Evolutionary conservation across 23 red algal genomes (phyloP), one percentile per base, ranked within the genome.

Genomic region (Gracilaria gracilis): DNA sequence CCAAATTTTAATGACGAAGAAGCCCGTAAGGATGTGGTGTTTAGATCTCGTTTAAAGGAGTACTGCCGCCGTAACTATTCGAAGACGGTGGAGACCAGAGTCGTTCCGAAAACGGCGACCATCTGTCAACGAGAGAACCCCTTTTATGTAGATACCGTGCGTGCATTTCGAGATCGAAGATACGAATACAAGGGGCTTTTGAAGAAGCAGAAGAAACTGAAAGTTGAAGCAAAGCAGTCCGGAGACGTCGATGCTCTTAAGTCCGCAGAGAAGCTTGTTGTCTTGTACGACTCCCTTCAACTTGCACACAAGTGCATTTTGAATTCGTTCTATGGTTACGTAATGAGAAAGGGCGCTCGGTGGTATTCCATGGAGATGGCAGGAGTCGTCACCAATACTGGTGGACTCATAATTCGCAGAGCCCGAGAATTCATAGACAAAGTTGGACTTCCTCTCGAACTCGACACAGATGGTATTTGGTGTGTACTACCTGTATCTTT

Each of bases 311-410:
- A 99, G 66, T 96, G 94, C 81, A 99, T 99, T 49, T 71, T 99
- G 64, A 99, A 99, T 79, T 96, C 94, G 6, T 99, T 99, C 61
- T 99, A 99, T 83, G 97, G 97, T 23, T 99, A 99, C 57, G 93
- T 99, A 23, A 99, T 99, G 97, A 84, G 97, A 28, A 82, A 80
- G 28, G 97, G 93, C 16, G 97, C 93, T 21, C 83, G 97, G 12
- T 99, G 97, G 97, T 99, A 99, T 66, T 99, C 97, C 27, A 99
- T 99, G 97, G 97, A 99, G 69, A 99, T 99, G 97, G 97, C 97
- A 9, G 97, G 97, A 9, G 83, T 99, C 47, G 97, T 99, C 5
- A 99, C 97, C 35, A 95, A 96, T 61, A 99, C 95, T n/a, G 97
- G 97, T 31, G 92, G 94, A 27, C 58, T 86, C 1, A 99, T 99